Evolutionary conservation across 352 stramenopile genomes (phyloP).

Genomic region (Pythium monospermum): DNA sequence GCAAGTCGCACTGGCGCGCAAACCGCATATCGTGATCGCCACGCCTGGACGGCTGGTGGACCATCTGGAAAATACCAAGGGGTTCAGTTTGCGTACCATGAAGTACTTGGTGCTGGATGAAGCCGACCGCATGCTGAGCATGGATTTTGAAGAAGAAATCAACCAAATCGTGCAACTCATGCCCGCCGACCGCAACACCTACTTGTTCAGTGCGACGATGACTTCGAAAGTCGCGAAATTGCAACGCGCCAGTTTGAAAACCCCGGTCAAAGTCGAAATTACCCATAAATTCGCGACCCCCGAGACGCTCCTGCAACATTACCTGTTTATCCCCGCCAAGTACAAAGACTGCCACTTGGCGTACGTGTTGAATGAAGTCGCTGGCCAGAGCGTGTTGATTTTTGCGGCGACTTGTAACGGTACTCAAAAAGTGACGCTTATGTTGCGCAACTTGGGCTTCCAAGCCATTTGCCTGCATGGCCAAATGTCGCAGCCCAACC

Average conservation of each 20-base stretch:
- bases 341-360: conserved; percentile 99
- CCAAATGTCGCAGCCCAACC: conserved; percentile 98
- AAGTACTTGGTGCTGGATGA: conserved; percentile 94
- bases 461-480: conserved; percentile 97
- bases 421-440: conserved; percentile 94
- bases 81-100: conserved; percentile 89
- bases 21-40: conserved; percentile 95
- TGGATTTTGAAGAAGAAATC: conserved; percentile 99
- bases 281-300: conserved; percentile 97
- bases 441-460: conserved; percentile 98
- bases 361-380: conserved; percentile 98
- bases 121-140: conserved; percentile 93
- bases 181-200: conserved; percentile 91
- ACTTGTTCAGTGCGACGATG: conserved; percentile 99
- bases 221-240: conserved; percentile 98
- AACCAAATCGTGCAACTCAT: conserved; percentile 98
- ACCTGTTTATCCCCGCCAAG: conserved; percentile 99
- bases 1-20: conserved; percentile 94
- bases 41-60: conserved; percentile 92
- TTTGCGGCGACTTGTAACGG: conserved; percentile 98
- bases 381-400: conserved; percentile 96
- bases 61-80: conserved; percentile 96
- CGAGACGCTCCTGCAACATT: conserved; percentile 97
- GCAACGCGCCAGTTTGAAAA: conserved; percentile 94
- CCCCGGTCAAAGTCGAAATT: conserved; percentile 97